Evolutionary conservation across 441 rosid species (phyloP).

Genomic region (Sinapis alba): DNA sequence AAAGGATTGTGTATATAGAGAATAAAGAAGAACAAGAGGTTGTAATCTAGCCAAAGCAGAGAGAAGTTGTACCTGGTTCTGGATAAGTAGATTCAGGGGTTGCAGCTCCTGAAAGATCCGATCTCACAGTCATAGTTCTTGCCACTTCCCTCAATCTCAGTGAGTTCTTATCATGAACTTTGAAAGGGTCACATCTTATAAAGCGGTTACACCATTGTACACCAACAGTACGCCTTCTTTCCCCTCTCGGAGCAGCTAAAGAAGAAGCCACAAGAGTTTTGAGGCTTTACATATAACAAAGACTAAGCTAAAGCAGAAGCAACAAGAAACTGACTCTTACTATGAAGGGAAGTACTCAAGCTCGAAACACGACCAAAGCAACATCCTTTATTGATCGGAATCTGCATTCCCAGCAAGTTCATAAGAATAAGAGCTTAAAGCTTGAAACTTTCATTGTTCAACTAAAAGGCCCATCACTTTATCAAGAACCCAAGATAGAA

Average conservation of each 20-base stretch:
- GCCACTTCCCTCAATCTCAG: too few species aligned
- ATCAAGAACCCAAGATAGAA: background rate
- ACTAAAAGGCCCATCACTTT: conserved; percentile 7
- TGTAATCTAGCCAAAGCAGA: conserved; percentile 2
- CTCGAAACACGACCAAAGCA: conserved; percentile 33
- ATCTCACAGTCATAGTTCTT: conserved; percentile 49
- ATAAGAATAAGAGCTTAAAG: background rate
- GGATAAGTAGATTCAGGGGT: conserved; percentile 51
- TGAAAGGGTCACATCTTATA: conserved; percentile 38
- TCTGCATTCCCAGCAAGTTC: conserved; percentile 44
- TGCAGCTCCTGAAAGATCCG: conserved; percentile 70
- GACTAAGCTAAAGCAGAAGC: background rate
- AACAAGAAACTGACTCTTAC: conserved; percentile 36
- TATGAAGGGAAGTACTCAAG: conserved; percentile 41
- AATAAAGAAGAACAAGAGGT: background rate
- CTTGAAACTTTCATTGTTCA: background rate
- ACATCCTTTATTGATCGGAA: conserved; percentile 37
- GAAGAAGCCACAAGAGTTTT: conserved; percentile 1
- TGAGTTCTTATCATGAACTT: conserved; percentile 37
- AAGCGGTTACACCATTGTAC: conserved; percentile 29
- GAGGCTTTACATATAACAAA: background rate
- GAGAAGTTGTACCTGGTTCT: conserved; percentile 56
- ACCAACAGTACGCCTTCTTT: conserved; percentile 31
- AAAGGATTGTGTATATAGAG: conserved; percentile 27
- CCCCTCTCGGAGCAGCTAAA: conserved; percentile 46